Evolutionary conservation across 345 rosid species (phyloP).

Genomic region (Aethionema arabicum): DNA sequence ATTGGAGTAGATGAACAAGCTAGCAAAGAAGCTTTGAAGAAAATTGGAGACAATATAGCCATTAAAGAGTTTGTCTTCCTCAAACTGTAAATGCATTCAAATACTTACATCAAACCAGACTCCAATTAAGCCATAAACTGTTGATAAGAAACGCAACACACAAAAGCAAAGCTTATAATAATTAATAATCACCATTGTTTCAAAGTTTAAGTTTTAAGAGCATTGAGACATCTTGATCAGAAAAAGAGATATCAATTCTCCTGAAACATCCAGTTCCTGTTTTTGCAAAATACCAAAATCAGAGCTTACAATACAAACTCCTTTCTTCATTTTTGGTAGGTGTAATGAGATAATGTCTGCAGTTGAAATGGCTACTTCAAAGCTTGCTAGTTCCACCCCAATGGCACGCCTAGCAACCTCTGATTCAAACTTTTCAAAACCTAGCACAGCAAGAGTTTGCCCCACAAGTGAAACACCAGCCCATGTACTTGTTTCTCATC

Average conservation of each 20-base stretch:
- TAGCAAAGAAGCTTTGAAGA: slow-evolving; percentile 44
- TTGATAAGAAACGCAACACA: too few relatives aligned
- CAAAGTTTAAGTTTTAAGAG: too few relatives aligned
- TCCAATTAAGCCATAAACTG: too few relatives aligned
- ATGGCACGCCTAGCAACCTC: slow-evolving; percentile 56
- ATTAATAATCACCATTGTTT: too few relatives aligned
- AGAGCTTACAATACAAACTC: too few relatives aligned
- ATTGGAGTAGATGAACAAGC: slow-evolving; percentile 77
- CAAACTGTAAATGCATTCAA: slow-evolving; percentile 13
- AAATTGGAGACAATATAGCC: slow-evolving; percentile 51
- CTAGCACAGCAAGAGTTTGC: slow-evolving; percentile 53
- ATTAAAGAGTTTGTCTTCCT: slow-evolving; percentile 67
- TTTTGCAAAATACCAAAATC: too few relatives aligned
- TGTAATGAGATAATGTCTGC: slow-evolving; percentile 58
- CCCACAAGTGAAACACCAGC: slow-evolving; percentile 55
- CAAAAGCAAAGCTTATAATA: too few relatives aligned
- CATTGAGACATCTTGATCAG: too few relatives aligned
- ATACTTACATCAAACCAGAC: too few relatives aligned
- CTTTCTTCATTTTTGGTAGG: too few relatives aligned
- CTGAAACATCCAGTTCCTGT: too few relatives aligned
- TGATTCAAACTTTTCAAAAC: slow-evolving; percentile 61
- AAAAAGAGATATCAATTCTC: too few relatives aligned
- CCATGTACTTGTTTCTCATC: slow-evolving; percentile 49
- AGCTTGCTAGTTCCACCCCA: slow-evolving; percentile 47
- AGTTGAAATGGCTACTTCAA: slow-evolving; percentile 46